These are phyloP conservation scores for Boletus albobrunnescens DNA, from an alignment of 1,284 basidiomycete genomes.

Conservation along the genomic window DNA sequence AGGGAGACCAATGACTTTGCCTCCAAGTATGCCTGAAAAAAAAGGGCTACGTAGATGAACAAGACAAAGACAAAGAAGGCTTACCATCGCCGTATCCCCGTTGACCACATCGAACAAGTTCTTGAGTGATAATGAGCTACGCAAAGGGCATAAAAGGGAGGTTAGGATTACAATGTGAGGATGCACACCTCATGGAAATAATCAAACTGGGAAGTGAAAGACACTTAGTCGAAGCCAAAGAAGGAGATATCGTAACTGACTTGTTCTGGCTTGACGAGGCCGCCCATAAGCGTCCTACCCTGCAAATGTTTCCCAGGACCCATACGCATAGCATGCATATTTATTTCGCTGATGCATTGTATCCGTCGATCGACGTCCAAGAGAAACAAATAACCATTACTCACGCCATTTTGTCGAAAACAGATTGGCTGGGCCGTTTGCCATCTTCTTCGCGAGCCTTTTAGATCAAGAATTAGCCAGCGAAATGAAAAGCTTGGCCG, in stretches of 20 bases:
- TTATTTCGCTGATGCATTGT: conserved; percentile 45
- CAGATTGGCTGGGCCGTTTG: conserved; percentile 61
- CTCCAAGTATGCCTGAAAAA: conserved; percentile 58
- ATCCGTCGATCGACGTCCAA: neutral
- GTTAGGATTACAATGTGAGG: neutral
- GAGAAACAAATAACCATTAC: conserved; percentile 19
- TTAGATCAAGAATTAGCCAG: conserved; percentile 7
- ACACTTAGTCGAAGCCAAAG: neutral
- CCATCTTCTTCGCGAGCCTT: conserved; percentile 75
- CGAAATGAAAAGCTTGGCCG: neutral
- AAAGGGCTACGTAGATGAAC: neutral
- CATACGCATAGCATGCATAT: conserved; percentile 87
- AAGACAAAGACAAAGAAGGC: neutral
- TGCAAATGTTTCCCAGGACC: conserved; percentile 84
- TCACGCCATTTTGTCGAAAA: conserved; percentile 70
- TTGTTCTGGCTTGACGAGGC: conserved; percentile 82
- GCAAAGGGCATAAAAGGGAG: conserved; percentile 5
- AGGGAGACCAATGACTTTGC: conserved; percentile 76
- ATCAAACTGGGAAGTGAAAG: conserved; percentile 47
- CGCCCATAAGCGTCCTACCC: conserved; percentile 78
- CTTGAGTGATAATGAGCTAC: conserved; percentile 84
- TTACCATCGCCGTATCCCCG: conserved; percentile 71
- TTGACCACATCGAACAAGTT: conserved; percentile 68
- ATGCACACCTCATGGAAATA: conserved; percentile 73
- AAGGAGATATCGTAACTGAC: conserved; percentile 38